A percentile compares a stretch with the other conserved stretches of the same genome.
These are phyloP conservation scores for Anthostomella pinea DNA, from an alignment of 2,329 filamentous ascomycete species.

Conservation along the genomic window DNA sequence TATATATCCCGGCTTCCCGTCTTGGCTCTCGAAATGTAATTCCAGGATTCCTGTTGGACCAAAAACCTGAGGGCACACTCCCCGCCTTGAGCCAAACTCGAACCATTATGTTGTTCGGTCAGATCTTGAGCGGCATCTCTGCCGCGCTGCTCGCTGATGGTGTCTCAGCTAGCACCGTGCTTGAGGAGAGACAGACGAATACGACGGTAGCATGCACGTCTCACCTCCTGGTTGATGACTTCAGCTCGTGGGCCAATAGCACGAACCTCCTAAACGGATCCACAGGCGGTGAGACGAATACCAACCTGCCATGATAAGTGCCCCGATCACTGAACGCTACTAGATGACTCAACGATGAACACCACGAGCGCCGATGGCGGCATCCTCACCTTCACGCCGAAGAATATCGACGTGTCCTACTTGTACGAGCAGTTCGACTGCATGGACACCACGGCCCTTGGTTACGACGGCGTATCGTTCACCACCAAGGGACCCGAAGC, in stretches of 20 bases:
- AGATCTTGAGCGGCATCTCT: conserved; percentile 19
- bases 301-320: background rate
- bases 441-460: conserved; percentile 15
- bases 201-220: conserved; percentile 22
- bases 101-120: conserved; percentile 22
- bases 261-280: conserved; percentile 23
- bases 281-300: conserved; percentile 25
- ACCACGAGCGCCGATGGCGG: conserved; percentile 20
- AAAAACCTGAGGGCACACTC: conserved; percentile 12
- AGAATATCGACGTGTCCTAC: conserved; percentile 22
- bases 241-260: conserved; percentile 28
- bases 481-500: conserved; percentile 28
- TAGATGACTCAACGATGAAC: conserved; percentile 30
- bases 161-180: conserved; percentile 14
- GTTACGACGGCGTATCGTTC: conserved; percentile 27
- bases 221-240: conserved; percentile 34
- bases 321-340: conserved; percentile 7
- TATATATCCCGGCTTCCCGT: conserved; percentile 5
- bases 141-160: conserved; percentile 22
- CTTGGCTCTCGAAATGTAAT: background rate
- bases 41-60: conserved; percentile 15
- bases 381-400: conserved; percentile 26
- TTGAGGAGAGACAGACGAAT: conserved; percentile 15
- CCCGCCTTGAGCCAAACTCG: conserved; percentile 13
- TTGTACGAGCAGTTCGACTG: conserved; percentile 30